Conservation (phyloP, 495 filamentous ascomycete species). For the Hyaloscypha finlandica region DNA sequence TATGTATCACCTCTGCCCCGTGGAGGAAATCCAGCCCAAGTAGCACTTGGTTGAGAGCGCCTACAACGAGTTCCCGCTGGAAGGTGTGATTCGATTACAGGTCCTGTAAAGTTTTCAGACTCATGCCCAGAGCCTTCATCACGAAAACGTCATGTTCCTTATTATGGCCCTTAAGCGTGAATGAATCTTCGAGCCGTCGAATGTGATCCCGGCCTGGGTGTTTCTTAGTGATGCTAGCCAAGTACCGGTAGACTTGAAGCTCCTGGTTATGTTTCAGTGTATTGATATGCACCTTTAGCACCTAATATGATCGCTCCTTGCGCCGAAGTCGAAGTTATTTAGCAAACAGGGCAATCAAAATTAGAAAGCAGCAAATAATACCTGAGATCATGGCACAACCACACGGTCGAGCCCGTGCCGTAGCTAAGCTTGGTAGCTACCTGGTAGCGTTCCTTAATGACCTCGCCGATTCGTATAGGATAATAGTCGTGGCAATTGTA, state of each 20-base stretch:
- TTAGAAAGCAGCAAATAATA: conserved; percentile 10
- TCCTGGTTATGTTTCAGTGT: conserved; percentile 23
- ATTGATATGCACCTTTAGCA: conserved; percentile 27
- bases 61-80: not conserved
- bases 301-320: conserved; percentile 21
- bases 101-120: conserved; percentile 19
- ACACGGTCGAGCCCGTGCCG: conserved; percentile 13
- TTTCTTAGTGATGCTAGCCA: conserved; percentile 15
- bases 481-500: conserved; percentile 22
- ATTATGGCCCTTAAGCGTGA: conserved; percentile 22
- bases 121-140: conserved; percentile 22
- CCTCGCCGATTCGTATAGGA: conserved; percentile 25
- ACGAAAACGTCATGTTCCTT: conserved; percentile 26
- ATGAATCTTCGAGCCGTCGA: conserved; percentile 20
- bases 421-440: conserved; percentile 27
- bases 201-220: conserved; percentile 8
- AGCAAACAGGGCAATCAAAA: conserved; percentile 8
- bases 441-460: conserved; percentile 22
- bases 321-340: conserved; percentile 20
- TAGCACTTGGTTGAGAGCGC: conserved; percentile 18
- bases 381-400: conserved; percentile 16
- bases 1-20: conserved; percentile 22
- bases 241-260: conserved; percentile 22
- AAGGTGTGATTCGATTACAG: conserved; percentile 8
- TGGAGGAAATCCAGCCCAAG: conserved; percentile 21